Evolutionary conservation across 306 rosid species (phyloP).

Genomic region (Gillenia trifoliata): DNA sequence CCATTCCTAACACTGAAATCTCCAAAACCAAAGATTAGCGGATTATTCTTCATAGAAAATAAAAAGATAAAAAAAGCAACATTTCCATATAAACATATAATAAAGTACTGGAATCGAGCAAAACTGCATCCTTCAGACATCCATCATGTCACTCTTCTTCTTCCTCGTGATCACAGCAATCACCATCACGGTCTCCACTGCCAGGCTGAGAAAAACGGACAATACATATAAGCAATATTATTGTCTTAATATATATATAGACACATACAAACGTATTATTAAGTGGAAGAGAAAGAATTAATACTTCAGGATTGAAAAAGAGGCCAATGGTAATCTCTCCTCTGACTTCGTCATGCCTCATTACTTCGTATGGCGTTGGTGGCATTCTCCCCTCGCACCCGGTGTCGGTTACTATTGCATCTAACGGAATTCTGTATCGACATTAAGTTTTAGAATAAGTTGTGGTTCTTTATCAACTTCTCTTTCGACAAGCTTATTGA

Average conservation of each 20-base stretch:
- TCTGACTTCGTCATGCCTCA: constrained; percentile 32
- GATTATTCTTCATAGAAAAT: neutral
- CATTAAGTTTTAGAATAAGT: neutral
- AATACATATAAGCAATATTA: neutral
- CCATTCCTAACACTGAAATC: neutral
- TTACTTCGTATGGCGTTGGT: constrained; percentile 45
- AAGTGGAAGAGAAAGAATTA: neutral
- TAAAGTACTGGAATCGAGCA: neutral
- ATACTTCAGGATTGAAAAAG: constrained; percentile 43
- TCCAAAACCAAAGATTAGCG: neutral
- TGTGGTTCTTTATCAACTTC: neutral
- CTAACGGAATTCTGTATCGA: constrained; percentile 46
- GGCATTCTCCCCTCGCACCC: constrained; percentile 45
- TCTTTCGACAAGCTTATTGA: neutral
- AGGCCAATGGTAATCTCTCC: constrained; percentile 57
- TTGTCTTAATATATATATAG: too few species aligned
- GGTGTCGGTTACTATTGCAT: constrained; percentile 18
- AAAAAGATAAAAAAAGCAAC: neutral
- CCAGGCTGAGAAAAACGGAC: neutral
- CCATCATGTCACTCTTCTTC: constrained; percentile 35
- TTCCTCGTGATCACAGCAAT: constrained; percentile 5
- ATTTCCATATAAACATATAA: constrained; percentile 1
- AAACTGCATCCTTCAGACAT: neutral
- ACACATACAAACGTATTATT: too few species aligned
- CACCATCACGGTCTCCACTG: neutral